Evolutionary conservation across 805 yeast genomes (phyloP).

Genomic region (Blastobotrys attinorum): DNA sequence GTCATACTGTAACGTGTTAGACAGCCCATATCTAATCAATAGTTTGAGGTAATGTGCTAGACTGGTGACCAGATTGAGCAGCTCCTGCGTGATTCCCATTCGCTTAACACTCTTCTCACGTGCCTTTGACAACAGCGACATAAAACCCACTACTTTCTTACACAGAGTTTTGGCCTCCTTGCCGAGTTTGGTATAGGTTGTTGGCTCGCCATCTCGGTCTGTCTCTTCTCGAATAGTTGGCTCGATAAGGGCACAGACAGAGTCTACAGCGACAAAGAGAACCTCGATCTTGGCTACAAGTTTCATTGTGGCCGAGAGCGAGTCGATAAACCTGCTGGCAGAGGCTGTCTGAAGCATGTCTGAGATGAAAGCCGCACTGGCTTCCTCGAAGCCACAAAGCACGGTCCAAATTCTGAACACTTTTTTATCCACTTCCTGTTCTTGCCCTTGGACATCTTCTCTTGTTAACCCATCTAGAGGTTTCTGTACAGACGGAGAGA

Average conservation of each 20-base stretch:
- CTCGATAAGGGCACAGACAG: constrained; percentile 28
- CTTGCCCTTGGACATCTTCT: constrained; percentile 31
- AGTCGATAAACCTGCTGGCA: constrained; percentile 57
- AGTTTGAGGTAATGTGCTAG: constrained; percentile 88
- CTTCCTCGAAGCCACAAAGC: constrained; percentile 82
- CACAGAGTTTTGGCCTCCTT: constrained; percentile 78
- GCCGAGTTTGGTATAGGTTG: constrained; percentile 21
- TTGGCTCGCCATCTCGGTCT: background rate
- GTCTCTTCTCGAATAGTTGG: constrained; percentile 11
- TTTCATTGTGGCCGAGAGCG: constrained; percentile 61
- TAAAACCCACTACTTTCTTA: constrained; percentile 81
- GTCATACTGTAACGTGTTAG: constrained; percentile 48
- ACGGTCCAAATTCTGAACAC: constrained; percentile 73
- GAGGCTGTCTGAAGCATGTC: constrained; percentile 86
- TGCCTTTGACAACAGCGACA: constrained; percentile 67
- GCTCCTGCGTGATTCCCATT: constrained; percentile 26
- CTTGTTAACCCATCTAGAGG: constrained; percentile 10
- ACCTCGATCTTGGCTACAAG: constrained; percentile 69
- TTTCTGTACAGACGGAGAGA: constrained; percentile 11
- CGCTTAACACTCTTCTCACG: constrained; percentile 16
- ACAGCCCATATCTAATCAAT: constrained; percentile 70
- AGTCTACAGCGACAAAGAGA: constrained; percentile 68
- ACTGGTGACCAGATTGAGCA: constrained; percentile 78
- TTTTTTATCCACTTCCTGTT: constrained; percentile 54
- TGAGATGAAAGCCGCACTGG: constrained; percentile 79